Conservation (phyloP, 2,329 filamentous ascomycete genomes). For the Colletotrichum sp. region DNA sequence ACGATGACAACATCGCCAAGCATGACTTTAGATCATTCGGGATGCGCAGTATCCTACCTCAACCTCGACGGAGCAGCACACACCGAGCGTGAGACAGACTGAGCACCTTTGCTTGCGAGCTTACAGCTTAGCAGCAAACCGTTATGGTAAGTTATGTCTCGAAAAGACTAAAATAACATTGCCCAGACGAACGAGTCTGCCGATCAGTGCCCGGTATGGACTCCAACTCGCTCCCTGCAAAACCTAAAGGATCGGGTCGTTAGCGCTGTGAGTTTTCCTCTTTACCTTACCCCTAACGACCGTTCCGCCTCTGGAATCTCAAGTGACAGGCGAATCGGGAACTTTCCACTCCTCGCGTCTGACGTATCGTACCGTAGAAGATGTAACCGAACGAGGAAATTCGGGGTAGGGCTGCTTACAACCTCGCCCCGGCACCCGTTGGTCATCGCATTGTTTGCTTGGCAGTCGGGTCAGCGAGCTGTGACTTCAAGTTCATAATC, state of each 20-base stretch:
- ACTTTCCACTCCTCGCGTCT: background rate
- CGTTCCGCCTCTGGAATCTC: background rate
- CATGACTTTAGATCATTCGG: background rate
- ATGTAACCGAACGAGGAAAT: background rate
- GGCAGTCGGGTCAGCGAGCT: background rate
- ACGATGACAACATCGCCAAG: constrained; percentile 6
- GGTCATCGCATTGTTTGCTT: background rate
- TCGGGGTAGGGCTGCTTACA: background rate
- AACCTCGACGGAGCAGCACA: background rate
- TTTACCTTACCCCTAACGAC: background rate
- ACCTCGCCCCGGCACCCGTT: background rate
- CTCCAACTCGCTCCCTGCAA: background rate
- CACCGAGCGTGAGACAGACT: background rate
- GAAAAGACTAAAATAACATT: background rate
- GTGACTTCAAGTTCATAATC: background rate
- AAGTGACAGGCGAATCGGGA: background rate
- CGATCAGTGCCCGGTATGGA: background rate
- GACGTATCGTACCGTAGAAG: background rate
- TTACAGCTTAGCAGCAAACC: background rate
- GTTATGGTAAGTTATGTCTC: background rate
- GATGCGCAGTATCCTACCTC: background rate
- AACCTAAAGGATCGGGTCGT: background rate
- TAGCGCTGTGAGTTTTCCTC: background rate
- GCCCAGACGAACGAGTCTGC: background rate
- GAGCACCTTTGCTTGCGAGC: background rate